phyloP scores from a whole-genome alignment of 306 rosid genomes.

The Benincasa hispida region DNA sequence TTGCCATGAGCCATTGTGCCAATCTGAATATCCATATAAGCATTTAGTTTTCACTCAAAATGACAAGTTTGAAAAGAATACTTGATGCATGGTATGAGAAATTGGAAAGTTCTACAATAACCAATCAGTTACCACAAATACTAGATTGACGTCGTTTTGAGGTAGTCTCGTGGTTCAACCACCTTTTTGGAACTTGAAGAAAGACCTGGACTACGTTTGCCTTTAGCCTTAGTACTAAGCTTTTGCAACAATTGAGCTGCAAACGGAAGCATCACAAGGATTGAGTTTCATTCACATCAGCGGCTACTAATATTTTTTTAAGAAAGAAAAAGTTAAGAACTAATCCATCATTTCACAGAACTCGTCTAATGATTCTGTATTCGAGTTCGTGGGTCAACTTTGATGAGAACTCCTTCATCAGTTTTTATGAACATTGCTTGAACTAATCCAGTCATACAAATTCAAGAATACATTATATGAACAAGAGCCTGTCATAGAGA shows the following conservation, averaged over 20 bases:
- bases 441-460: constrained; percentile 9
- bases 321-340: not conserved
- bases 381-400: constrained; percentile 2
- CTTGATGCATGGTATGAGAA: not conserved
- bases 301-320: no score
- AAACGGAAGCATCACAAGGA: no score
- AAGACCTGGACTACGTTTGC: not conserved
- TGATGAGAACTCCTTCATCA: constrained; percentile 8
- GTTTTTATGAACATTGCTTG: not conserved
- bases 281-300: not conserved
- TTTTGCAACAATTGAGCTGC: constrained; percentile 1
- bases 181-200: not conserved
- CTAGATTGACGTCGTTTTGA: not conserved
- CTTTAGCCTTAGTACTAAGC: not conserved
- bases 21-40: constrained; percentile 6
- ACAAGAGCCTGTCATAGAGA: constrained; percentile 6
- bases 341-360: constrained; percentile 12
- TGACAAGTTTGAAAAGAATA: not conserved
- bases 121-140: not conserved
- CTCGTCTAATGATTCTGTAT: constrained; percentile 10
- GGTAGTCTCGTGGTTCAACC: not conserved
- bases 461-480: not conserved
- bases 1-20: constrained; percentile 29
- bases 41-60: not conserved
- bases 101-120: not conserved